Conservation (phyloP, 1,284 basidiomycete genomes). For the Chalciporus sp. region DNA sequence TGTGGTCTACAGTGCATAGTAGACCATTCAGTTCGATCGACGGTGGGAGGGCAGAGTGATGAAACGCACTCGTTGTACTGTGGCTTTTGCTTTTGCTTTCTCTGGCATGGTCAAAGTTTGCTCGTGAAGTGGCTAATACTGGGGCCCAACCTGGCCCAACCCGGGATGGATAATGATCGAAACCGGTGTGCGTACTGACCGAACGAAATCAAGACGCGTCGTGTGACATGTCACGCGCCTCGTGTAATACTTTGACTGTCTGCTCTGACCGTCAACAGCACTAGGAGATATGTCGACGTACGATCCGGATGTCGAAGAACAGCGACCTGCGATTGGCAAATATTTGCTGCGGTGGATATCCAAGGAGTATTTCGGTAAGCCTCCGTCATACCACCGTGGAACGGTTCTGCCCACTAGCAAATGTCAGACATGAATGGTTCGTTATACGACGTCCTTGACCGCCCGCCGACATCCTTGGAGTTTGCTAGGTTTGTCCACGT, state of each 20-base stretch:
- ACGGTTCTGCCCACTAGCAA: not conserved
- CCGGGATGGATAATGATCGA: not conserved
- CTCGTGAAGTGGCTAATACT: not conserved
- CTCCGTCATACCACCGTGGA: not conserved
- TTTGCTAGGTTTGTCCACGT: constrained; percentile 74
- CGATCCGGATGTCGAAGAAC: constrained; percentile 7
- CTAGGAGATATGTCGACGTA: constrained; percentile 13
- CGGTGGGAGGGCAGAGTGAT: not conserved
- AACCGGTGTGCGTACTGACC: constrained; percentile 1
- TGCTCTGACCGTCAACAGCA: not conserved
- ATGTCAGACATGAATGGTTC: constrained; percentile 66
- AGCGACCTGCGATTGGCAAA: constrained; percentile 16
- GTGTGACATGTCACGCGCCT: constrained; percentile 31
- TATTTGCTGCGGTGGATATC: constrained; percentile 47
- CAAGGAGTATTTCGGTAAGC: constrained; percentile 55
- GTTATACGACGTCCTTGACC: constrained; percentile 52
- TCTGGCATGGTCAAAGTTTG: constrained; percentile 20
- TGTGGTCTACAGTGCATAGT: constrained; percentile 15
- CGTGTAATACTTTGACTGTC: too few species aligned
- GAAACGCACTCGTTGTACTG: constrained; percentile 20
- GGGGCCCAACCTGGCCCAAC: too few species aligned
- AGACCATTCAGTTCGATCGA: constrained; percentile 7
- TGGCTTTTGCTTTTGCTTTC: constrained; percentile 25
- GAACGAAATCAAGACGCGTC: constrained; percentile 17
- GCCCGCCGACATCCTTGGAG: constrained; percentile 69